These are phyloP conservation scores for Amaranthus palmeri DNA, from an alignment of 148 eudicot genomes.

Conservation along the genomic window DNA sequence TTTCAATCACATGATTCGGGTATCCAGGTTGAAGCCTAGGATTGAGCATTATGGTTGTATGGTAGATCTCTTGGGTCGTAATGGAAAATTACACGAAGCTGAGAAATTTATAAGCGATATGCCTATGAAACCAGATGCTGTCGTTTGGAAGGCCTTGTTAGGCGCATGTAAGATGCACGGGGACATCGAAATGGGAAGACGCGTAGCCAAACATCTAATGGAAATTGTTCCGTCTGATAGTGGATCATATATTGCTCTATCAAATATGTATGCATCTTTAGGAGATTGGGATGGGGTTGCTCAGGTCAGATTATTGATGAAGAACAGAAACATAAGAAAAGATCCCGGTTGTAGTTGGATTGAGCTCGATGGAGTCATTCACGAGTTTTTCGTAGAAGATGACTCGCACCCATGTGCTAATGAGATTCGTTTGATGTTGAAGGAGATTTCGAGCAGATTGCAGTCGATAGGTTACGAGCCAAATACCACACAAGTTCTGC, in stretches of 20 bases:
- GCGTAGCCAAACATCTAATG: slow-evolving; percentile 38
- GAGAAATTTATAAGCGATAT: slow-evolving; percentile 38
- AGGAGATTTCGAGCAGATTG: slow-evolving; percentile 46
- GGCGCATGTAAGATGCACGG: slow-evolving; percentile 59
- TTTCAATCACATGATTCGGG: slow-evolving; percentile 44
- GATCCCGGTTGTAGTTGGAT: slow-evolving; percentile 73
- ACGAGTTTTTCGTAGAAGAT: slow-evolving; percentile 67
- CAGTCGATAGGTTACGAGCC: slow-evolving; percentile 39
- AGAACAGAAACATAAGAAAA: slow-evolving; percentile 51
- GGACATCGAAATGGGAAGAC: slow-evolving; percentile 47
- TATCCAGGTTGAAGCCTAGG: slow-evolving; percentile 36
- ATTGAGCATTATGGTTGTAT: slow-evolving; percentile 70
- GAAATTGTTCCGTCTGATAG: slow-evolving; percentile 55
- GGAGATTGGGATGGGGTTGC: slow-evolving; percentile 53
- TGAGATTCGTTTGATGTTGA: slow-evolving; percentile 47
- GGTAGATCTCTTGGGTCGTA: slow-evolving; percentile 67
- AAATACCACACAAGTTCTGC: slow-evolving; percentile 51
- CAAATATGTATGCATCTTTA: slow-evolving; percentile 56
- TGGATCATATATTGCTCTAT: slow-evolving; percentile 59
- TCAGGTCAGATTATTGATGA: slow-evolving; percentile 42
- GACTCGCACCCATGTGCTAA: slow-evolving; percentile 40
- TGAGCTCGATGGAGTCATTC: slow-evolving; percentile 54
- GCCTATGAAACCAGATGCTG: slow-evolving; percentile 64
- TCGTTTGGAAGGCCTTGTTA: slow-evolving; percentile 59
- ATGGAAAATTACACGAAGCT: slow-evolving; percentile 50